phyloP scores from a whole-genome alignment of 148 eudicot species.

The Linanthus parryae region DNA sequence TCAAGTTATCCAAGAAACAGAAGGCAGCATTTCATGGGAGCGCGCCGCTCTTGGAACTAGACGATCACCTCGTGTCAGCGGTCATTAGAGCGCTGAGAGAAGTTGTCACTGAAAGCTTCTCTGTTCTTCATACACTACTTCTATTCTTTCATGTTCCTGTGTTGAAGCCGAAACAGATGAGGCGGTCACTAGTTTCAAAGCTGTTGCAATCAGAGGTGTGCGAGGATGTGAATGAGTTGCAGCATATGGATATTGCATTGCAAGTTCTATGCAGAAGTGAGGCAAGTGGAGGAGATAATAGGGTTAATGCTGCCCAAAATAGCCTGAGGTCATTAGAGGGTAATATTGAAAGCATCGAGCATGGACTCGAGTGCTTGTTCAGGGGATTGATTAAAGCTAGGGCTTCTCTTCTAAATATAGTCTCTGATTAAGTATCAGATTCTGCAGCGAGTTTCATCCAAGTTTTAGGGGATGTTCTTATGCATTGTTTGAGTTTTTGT shows the following conservation, averaged over 20 bases:
- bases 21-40: constrained; percentile 3
- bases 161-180: constrained; percentile 14
- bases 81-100: constrained; percentile 29
- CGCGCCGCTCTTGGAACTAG: not conserved
- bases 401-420: constrained; percentile 39
- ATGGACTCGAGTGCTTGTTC: constrained; percentile 31
- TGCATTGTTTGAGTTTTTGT: no score
- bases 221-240: constrained; percentile 10
- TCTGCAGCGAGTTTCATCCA: not conserved
- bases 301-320: constrained; percentile 13
- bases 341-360: constrained; percentile 23
- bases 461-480: constrained; percentile 7
- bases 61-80: constrained; percentile 20
- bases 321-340: constrained; percentile 25
- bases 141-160: constrained; percentile 20
- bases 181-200: constrained; percentile 25
- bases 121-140: constrained; percentile 20
- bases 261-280: not conserved
- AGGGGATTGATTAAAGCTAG: constrained; percentile 34
- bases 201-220: constrained; percentile 14
- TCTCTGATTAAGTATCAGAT: constrained; percentile 16
- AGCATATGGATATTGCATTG: constrained; percentile 16
- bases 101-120: constrained; percentile 15
- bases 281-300: constrained; percentile 4
- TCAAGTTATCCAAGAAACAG: constrained; percentile 20